These are phyloP conservation scores for Saitozyma podzolica DNA, from an alignment of 768 basidiomycete species.

Conservation along the genomic window DNA sequence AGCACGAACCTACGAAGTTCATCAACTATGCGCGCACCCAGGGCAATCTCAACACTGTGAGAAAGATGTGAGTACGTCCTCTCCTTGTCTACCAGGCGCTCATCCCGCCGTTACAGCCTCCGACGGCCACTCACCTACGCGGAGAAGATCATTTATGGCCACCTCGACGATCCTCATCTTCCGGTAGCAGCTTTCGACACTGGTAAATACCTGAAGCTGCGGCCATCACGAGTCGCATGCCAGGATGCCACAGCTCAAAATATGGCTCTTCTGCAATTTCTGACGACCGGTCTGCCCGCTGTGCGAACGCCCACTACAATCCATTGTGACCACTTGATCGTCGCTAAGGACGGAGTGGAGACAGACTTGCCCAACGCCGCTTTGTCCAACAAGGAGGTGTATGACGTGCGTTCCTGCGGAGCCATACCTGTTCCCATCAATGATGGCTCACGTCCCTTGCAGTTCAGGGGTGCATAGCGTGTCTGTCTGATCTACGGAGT, in stretches of 20 bases:
- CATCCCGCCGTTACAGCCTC: conserved; percentile 59
- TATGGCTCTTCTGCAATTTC: conserved; percentile 99
- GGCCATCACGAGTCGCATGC: conserved; percentile 65
- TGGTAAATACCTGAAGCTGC: conserved; percentile 90
- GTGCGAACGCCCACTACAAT: conserved; percentile 97
- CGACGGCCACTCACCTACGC: conserved; percentile 87
- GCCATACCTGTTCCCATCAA: too few relatives aligned
- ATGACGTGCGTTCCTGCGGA: conserved; percentile 58
- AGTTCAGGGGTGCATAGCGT: too few relatives aligned
- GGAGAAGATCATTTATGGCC: conserved; percentile 97
- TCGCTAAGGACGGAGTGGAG: conserved; percentile 89
- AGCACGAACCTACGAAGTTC: conserved; percentile 52
- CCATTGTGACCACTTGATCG: conserved; percentile 98
- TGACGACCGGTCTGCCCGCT: conserved; percentile 98
- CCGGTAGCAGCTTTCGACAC: conserved; percentile 67
- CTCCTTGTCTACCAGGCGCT: too few relatives aligned
- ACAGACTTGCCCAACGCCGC: conserved; percentile 91
- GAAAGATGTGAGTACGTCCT: conserved; percentile 64
- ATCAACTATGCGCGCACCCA: conserved; percentile 73
- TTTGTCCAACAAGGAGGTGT: conserved; percentile 95
- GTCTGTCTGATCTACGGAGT: too few relatives aligned
- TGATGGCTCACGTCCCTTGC: too few relatives aligned
- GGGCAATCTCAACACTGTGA: conserved; percentile 87
- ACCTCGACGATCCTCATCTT: conserved; percentile 84
- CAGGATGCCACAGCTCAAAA: conserved; percentile 63